phyloP scores from a whole-genome alignment of 2,329 filamentous ascomycete genomes.

The Zymoseptoria tritici region DNA sequence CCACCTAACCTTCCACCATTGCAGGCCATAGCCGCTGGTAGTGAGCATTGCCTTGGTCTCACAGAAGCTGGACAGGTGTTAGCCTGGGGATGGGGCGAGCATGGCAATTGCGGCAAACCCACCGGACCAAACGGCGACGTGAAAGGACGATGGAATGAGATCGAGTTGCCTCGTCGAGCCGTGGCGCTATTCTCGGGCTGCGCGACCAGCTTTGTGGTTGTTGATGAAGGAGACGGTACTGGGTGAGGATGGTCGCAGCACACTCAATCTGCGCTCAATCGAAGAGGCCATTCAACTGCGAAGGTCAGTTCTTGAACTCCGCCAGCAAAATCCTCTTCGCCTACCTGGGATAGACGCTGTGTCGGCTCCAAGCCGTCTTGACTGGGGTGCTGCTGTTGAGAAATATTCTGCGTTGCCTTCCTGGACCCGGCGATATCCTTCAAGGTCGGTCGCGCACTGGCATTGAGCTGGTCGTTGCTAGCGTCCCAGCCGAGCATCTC shows the following conservation, averaged over 20 bases:
- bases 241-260: background rate
- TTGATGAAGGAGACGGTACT: constrained; percentile 21
- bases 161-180: constrained; percentile 51
- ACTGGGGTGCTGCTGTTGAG: background rate
- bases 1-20: constrained; percentile 54
- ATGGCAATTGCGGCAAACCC: constrained; percentile 83
- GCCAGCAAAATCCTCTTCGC: constrained; percentile 13
- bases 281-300: constrained; percentile 33
- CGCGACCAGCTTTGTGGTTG: constrained; percentile 75
- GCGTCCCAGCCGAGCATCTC: constrained; percentile 69
- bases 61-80: constrained; percentile 59
- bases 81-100: constrained; percentile 95
- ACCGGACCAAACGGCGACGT: constrained; percentile 57
- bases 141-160: constrained; percentile 60
- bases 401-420: constrained; percentile 6
- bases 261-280: constrained; percentile 23
- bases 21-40: constrained; percentile 66
- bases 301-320: constrained; percentile 15
- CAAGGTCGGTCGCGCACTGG: constrained; percentile 36
- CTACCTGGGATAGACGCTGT: constrained; percentile 63
- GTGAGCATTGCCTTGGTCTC: constrained; percentile 78
- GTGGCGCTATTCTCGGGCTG: constrained; percentile 71
- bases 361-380: constrained; percentile 57
- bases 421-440: constrained; percentile 30
- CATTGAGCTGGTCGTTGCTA: constrained; percentile 54